Conservation (phyloP, 179 eudicot genomes). For the Camellia oleifera region DNA sequence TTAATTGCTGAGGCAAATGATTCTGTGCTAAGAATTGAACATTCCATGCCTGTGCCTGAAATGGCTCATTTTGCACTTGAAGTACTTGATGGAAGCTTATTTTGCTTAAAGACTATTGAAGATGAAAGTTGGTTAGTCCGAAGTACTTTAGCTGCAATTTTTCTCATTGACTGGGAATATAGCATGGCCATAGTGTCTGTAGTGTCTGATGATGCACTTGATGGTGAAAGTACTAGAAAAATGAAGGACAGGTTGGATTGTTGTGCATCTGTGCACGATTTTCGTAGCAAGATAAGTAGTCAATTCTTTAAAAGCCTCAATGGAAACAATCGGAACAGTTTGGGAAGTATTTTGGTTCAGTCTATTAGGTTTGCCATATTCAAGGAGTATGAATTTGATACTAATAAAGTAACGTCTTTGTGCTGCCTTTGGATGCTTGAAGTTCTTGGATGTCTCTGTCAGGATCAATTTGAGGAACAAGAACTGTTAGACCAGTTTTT, state of each 20-base stretch:
- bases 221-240: conserved; percentile 28
- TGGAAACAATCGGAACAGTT: conserved; percentile 28
- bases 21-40: conserved; percentile 24
- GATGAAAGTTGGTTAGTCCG: conserved; percentile 49
- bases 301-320: conserved; percentile 46
- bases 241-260: conserved; percentile 41
- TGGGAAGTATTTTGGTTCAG: conserved; percentile 48
- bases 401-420: conserved; percentile 40
- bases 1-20: conserved; percentile 29
- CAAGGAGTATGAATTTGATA: conserved; percentile 41
- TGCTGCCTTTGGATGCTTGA: conserved; percentile 74
- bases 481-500: conserved; percentile 64
- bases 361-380: conserved; percentile 56
- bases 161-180: conserved; percentile 75
- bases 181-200: conserved; percentile 33
- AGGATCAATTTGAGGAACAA: conserved; percentile 65
- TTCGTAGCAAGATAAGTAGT: conserved; percentile 38
- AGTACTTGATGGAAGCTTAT: conserved; percentile 61
- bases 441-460: conserved; percentile 50
- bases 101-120: conserved; percentile 45
- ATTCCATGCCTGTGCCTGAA: conserved; percentile 36
- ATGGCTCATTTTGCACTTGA: conserved; percentile 72
- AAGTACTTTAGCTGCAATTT: conserved; percentile 48
- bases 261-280: conserved; percentile 53
- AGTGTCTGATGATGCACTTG: conserved; percentile 29